phyloP scores from a whole-genome alignment of 2,329 filamentous ascomycete genomes.

The Epichloe baconii region DNA sequence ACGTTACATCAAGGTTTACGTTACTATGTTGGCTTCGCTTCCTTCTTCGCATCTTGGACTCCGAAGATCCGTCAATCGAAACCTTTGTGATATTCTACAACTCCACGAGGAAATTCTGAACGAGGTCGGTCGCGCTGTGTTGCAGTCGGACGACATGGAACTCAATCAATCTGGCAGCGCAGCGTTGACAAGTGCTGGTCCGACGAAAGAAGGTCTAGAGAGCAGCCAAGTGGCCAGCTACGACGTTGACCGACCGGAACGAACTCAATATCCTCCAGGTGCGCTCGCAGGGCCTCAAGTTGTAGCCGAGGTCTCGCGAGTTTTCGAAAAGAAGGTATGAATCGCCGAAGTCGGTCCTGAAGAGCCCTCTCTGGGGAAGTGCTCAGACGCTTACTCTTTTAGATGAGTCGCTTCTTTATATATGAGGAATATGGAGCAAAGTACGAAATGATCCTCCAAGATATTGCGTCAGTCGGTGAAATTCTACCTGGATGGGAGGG shows the following conservation, averaged over 20 bases:
- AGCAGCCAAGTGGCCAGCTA: background rate
- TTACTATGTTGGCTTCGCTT: constrained; percentile 60
- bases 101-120: constrained; percentile 72
- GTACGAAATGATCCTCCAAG: constrained; percentile 73
- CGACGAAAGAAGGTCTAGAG: background rate
- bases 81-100: constrained; percentile 65
- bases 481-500: constrained; percentile 61
- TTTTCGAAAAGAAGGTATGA: constrained; percentile 46
- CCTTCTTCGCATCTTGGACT: constrained; percentile 51
- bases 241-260: constrained; percentile 28
- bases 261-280: background rate
- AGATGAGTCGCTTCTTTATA: constrained; percentile 66
- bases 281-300: constrained; percentile 45
- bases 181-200: constrained; percentile 15
- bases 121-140: constrained; percentile 58
- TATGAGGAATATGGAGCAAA: constrained; percentile 91
- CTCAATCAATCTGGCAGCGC: constrained; percentile 32
- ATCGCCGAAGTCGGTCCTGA: background rate
- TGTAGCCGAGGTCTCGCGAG: constrained; percentile 46
- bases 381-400: background rate
- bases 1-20: constrained; percentile 45
- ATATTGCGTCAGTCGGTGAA: constrained; percentile 56
- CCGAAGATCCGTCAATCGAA: constrained; percentile 62
- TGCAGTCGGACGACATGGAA: constrained; percentile 51
- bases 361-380: background rate